phyloP scores from a whole-genome alignment of 2,329 filamentous ascomycete genomes.

The Hypoxylon sp. region DNA sequence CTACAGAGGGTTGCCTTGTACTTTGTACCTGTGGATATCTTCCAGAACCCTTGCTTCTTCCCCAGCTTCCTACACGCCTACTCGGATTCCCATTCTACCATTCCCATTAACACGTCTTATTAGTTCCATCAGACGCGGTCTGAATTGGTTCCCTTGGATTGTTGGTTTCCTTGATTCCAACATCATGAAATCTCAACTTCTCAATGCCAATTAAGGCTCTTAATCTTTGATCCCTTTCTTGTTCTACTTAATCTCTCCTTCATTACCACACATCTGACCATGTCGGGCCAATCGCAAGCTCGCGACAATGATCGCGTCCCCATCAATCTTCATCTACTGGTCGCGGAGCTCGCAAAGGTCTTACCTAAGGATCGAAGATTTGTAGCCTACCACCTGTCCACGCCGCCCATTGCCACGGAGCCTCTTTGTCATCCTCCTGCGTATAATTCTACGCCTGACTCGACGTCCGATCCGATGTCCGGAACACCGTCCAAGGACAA shows the following conservation, averaged over 20 bases:
- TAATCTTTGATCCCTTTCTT: conserved; percentile 1
- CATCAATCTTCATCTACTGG: conserved; percentile 53
- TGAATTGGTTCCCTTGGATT: background rate
- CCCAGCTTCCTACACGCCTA: background rate
- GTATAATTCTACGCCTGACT: conserved; percentile 55
- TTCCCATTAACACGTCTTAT: conserved; percentile 36
- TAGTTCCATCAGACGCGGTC: conserved; percentile 33
- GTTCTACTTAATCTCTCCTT: background rate
- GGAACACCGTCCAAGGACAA: conserved; percentile 72
- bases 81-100: background rate
- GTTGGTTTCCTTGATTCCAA: background rate
- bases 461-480: conserved; percentile 10
- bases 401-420: conserved; percentile 80
- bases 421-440: conserved; percentile 86
- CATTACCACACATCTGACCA: conserved; percentile 13
- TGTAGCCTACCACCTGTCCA: conserved; percentile 88
- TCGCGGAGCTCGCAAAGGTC: conserved; percentile 62
- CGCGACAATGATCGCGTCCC: conserved; percentile 33
- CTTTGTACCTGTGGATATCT: background rate
- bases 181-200: conserved; percentile 17
- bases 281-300: conserved; percentile 36
- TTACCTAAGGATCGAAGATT: conserved; percentile 72
- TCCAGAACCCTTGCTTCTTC: background rate
- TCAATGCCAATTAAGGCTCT: conserved; percentile 28
- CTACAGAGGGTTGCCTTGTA: conserved; percentile 4